Evolutionary conservation across 805 yeast species (phyloP), one percentile per base, ranked within the genome.

Genomic region (Pichia rugopelliculosa): DNA sequence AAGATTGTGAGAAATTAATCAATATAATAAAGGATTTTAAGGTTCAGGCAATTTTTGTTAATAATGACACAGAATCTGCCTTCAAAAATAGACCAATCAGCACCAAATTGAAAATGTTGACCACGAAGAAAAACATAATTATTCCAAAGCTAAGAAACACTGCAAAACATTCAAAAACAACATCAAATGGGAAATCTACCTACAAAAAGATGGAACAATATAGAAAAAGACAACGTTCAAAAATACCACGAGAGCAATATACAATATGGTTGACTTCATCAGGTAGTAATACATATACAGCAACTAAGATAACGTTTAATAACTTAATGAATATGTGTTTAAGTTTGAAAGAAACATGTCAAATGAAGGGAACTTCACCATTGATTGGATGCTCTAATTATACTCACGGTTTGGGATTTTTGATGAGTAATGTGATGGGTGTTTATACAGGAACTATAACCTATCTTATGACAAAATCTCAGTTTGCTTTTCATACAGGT

Each of bases 341-440:
- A 58, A 85, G 87, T 20, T 75, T 88, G 59, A 91, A 93, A 56
- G 97, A 91, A 60, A 91, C 98, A 0, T 87, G 96, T 59, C 91
- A 87, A 51, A 72, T 93, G 66, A 74, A 82, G 13, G 76, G 85
- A 36, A 74, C 76, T 30, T 77, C 79, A 37, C 83, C 96, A 0
- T 71, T 93, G 7, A 72, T 91, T 38, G 96, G 96, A 0, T 82
- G 96, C 63, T 95, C 87, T 9, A 78, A 95, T 39, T 91, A 90
- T 55, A 78, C 87, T 1, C 67, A 76, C 2, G 97, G 97, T 0
- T 64, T 91, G 24, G 99, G 99, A 0, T 90, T 93, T 60, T 67
- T 93, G 24, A 91, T 88, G 62, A 76, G 95, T n/a, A 80, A 81
- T 46, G 65, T 90, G 34, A 62, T 93, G 53, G 99, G 99, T 6